Evolutionary conservation across 23 red algal genomes (phyloP).

Genomic region (Gracilariopsis chorda): DNA sequence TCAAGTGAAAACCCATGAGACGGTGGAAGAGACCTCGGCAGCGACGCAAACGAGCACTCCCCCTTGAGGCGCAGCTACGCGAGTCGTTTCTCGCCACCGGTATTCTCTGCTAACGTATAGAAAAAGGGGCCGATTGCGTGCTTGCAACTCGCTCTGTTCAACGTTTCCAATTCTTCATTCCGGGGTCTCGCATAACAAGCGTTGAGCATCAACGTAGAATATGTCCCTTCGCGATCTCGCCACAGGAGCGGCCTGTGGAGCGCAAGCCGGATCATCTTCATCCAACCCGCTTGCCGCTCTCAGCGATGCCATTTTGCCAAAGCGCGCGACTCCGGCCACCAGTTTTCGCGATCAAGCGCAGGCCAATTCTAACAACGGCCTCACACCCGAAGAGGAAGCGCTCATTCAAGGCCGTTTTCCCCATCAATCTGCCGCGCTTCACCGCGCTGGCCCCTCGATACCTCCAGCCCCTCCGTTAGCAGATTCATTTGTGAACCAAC

Average conservation of each 20-base stretch:
- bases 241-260: neutral
- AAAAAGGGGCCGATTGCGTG: no score
- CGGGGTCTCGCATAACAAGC: no score
- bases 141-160: no score
- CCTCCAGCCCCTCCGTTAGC: neutral
- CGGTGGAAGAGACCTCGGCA: no score
- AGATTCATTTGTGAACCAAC: neutral
- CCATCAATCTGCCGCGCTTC: neutral
- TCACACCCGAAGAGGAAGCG: neutral
- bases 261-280: neutral
- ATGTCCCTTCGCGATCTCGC: slow-evolving; percentile 44
- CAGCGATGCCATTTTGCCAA: neutral
- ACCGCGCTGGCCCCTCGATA: neutral
- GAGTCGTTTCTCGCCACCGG: no score
- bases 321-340: neutral
- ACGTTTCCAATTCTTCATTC: no score
- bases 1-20: no score
- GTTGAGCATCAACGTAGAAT: no score
- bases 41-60: no score
- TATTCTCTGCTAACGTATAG: no score
- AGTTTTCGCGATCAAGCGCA: neutral
- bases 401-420: neutral
- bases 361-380: neutral
- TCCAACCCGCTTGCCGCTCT: slow-evolving; percentile 26
- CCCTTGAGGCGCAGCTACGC: no score